Evolutionary conservation across 2,329 filamentous ascomycete species (phyloP), one percentile per base, ranked within the genome.

Genomic region (Aspergillus puulaauensis): DNA sequence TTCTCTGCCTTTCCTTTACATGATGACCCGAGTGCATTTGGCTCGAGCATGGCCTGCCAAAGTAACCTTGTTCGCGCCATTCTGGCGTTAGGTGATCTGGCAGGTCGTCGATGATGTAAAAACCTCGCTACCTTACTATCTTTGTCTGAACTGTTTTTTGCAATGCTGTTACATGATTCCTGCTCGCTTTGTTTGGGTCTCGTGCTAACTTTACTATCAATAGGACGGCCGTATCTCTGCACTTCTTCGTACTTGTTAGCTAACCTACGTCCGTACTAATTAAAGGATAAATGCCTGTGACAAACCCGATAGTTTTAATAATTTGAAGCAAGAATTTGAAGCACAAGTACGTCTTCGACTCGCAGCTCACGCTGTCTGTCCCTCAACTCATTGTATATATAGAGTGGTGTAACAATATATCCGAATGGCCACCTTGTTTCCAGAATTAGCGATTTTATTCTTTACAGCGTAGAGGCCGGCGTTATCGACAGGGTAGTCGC

Each of bases 11-110:
- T 31, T 35, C 35, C 41, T 54, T 75, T 66, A 61, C 74, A 92
- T 96, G 93, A 98, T 98, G 93, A 98, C 93, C 91, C 93, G 93
- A 98, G 93, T 93, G 93, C 93, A 98, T 98, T 98, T 98, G 93
- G 93, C 93, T 98, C 91, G 93, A 98, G 93, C 84, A 96, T 92
- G 86, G 86, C 81, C 78, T 80, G 82, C 80, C 78, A 48, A 6
- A 80, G 73, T 77, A 70, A 77, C 77, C 80, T 31, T 80, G 19
- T 81, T 81, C 78, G 80, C 78, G 82, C 88, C 90, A 87, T 96
- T 89, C 84, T 93, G 91, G 89, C 82, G 79, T 79, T 78, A 79
- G 69, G 67, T 72, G 73, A 66, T 74, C 79, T 77, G 75, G 80
- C 80, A 80, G 80, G 82, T 84, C 85, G 88, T 96, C 93, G 85